Evolutionary conservation across 2,329 filamentous ascomycete species (phyloP).

Genomic region (Calonectria hongkongensis): DNA sequence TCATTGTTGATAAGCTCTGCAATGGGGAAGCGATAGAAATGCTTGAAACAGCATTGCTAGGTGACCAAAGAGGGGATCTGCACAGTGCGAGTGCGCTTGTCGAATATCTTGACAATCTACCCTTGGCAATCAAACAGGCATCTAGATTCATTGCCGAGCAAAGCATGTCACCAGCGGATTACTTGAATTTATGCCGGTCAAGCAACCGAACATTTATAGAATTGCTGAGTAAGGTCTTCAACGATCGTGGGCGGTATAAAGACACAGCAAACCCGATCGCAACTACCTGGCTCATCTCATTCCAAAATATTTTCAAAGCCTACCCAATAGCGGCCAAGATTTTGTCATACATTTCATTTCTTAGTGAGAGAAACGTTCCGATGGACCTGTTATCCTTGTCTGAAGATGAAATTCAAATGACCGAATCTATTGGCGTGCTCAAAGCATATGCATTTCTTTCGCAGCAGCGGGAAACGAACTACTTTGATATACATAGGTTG

Average conservation of each 20-base stretch:
- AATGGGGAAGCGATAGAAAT: slow-evolving; percentile 48
- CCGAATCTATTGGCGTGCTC: slow-evolving; percentile 53
- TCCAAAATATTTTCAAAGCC: slow-evolving; percentile 54
- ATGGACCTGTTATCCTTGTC: slow-evolving; percentile 48
- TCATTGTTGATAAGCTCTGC: slow-evolving; percentile 46
- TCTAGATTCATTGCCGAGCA: too few relatives aligned
- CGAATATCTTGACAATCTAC: slow-evolving; percentile 55
- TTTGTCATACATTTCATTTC: slow-evolving; percentile 51
- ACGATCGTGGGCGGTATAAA: slow-evolving; percentile 54
- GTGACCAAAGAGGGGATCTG: slow-evolving; percentile 45
- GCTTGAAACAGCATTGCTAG: slow-evolving; percentile 43
- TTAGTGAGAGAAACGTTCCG: slow-evolving; percentile 57
- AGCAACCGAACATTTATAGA: slow-evolving; percentile 4
- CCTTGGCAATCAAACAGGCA: slow-evolving; percentile 60
- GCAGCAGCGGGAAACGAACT: slow-evolving; percentile 14
- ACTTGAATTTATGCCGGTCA: slow-evolving; percentile 50
- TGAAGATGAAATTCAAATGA: slow-evolving; percentile 47
- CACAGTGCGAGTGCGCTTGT: slow-evolving; percentile 53
- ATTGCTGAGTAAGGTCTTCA: slow-evolving; percentile 57
- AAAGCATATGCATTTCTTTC: slow-evolving; percentile 58
- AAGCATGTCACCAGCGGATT: too few relatives aligned
- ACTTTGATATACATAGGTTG: slow-evolving; percentile 58
- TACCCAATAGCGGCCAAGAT: slow-evolving; percentile 54
- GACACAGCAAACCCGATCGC: slow-evolving; percentile 54
- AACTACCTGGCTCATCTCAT: slow-evolving; percentile 60